Evolutionary conservation across 768 basidiomycete genomes (phyloP), one percentile per base, ranked within the genome.

Genomic region (Sarcomyxa edulis): DNA sequence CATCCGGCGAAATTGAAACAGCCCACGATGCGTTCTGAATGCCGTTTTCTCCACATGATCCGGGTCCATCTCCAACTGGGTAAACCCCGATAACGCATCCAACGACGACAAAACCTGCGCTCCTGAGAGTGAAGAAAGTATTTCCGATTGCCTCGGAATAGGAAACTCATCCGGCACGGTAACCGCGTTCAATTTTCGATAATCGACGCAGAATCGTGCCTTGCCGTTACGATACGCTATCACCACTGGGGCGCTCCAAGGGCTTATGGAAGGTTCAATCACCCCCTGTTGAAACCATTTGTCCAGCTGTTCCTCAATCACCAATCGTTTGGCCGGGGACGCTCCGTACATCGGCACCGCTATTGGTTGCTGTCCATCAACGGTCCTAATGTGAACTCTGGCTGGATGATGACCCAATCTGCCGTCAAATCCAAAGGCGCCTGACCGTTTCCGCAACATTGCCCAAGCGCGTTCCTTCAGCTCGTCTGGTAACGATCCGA

Each of bases 51-150:
- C 53, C 9, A 45, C 40, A 14, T 55, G 57, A 7, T 58, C 46
- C 0, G 51, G 41, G 0, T 37, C 41, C 32, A 67, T 52, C 27
- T 53, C 47, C 1, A 67, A 39, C 40, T 72, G 71, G 0, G 61
- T 66, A 39, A 69, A 72, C 7, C 68, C 65, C 0, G 68, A 52
- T n/a, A 56, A n/a, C n/a, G n/a, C n/a, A n/a, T n/a, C n/a, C n/a
- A n/a, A n/a, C n/a, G n/a, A n/a, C n/a, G n/a, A n/a, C n/a, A n/a
- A n/a, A n/a, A n/a, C n/a, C n/a, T n/a, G n/a, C n/a, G n/a, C n/a
- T n/a, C n/a, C n/a, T n/a, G n/a, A n/a, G n/a, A n/a, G n/a, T n/a
- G n/a, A n/a, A n/a, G n/a, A n/a, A n/a, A n/a, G n/a, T n/a, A n/a
- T 55, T 14, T 54, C 48, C 0, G 40, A 48, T 37, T 60, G 52